Conservation (phyloP, 2,329 filamentous ascomycete species). For the Nectriaceae sp. region DNA sequence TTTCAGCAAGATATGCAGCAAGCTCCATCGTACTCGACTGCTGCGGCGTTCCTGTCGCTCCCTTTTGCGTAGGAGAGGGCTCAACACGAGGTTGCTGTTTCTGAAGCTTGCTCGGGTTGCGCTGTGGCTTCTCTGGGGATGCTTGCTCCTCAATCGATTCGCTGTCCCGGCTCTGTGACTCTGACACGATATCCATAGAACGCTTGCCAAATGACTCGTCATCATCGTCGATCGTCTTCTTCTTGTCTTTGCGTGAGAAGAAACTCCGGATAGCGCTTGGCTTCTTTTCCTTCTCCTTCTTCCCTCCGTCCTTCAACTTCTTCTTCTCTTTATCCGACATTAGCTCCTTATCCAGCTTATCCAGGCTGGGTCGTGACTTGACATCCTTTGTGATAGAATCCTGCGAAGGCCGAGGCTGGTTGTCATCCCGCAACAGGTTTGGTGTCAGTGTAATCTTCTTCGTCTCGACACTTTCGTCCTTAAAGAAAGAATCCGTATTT, state of each 20-base stretch:
- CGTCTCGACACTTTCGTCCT: conserved; percentile 91
- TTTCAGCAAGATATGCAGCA: conserved; percentile 45
- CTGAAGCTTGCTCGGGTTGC: conserved; percentile 68
- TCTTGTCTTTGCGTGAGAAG: conserved; percentile 65
- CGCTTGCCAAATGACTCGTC: conserved; percentile 63
- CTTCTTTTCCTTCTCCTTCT: conserved; percentile 71
- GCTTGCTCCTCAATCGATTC: conserved; percentile 46
- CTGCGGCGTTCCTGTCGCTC: conserved; percentile 28
- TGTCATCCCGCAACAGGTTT: conserved; percentile 85
- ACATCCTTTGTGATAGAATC: conserved; percentile 47
- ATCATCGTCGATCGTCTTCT: conserved; percentile 57
- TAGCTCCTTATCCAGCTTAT: conserved; percentile 61
- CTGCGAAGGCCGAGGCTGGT: conserved; percentile 54
- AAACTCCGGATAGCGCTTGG: conserved; percentile 59
- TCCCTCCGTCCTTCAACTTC: conserved; percentile 72
- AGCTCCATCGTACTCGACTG: conserved; percentile 42
- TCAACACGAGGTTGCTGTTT: conserved; percentile 61
- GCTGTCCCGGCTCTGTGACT: conserved; percentile 41
- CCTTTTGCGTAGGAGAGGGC: conserved; percentile 47
- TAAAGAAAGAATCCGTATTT: conserved; percentile 96
- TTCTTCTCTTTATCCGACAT: conserved; percentile 73
- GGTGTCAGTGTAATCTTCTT: conserved; percentile 97
- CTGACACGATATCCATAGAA: conserved; percentile 57
- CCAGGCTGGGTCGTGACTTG: conserved; percentile 68
- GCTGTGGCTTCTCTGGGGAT: conserved; percentile 54